A percentile compares a stretch with the other conserved stretches of the same genome.
Evolutionary conservation across 192 early-diverging fungal genomes (phyloP).

Genomic region (Backusella sp.): DNA sequence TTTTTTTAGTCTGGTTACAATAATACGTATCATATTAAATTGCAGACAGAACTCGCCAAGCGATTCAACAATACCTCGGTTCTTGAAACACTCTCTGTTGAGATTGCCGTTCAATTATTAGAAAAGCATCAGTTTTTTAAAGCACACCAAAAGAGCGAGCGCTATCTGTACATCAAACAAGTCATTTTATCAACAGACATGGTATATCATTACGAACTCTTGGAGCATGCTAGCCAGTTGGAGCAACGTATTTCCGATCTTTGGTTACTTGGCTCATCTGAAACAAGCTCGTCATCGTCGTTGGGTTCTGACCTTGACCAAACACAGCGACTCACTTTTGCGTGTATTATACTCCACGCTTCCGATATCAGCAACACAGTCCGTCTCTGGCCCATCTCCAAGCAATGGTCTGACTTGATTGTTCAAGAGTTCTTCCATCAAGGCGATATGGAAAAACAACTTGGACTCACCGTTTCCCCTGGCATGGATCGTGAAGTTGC

Average conservation of each 20-base stretch:
- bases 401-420: conserved; percentile 85
- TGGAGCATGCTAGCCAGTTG: conserved; percentile 24
- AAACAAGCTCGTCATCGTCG: conserved; percentile 1
- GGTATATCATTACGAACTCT: conserved; percentile 70
- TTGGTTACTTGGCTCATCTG: not conserved
- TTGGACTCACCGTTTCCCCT: conserved; percentile 72
- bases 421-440: conserved; percentile 82
- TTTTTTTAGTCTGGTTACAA: conserved; percentile 74
- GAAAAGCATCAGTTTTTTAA: conserved; percentile 64
- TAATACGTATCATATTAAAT: conserved; percentile 84
- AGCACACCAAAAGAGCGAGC: conserved; percentile 41
- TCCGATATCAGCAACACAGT: conserved; percentile 86
- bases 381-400: conserved; percentile 76
- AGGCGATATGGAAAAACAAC: conserved; percentile 74
- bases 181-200: conserved; percentile 89
- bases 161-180: conserved; percentile 47
- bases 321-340: conserved; percentile 56
- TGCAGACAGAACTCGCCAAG: conserved; percentile 66
- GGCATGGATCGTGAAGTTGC: conserved; percentile 79
- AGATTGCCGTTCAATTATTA: conserved; percentile 63
- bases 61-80: conserved; percentile 73
- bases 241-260: not conserved
- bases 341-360: conserved; percentile 70
- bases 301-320: conserved; percentile 12
- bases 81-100: conserved; percentile 79